Evolutionary conservation across 2,329 filamentous ascomycete species (phyloP), one percentile per base, ranked within the genome.

Genomic region (Karstenula rhodostoma): DNA sequence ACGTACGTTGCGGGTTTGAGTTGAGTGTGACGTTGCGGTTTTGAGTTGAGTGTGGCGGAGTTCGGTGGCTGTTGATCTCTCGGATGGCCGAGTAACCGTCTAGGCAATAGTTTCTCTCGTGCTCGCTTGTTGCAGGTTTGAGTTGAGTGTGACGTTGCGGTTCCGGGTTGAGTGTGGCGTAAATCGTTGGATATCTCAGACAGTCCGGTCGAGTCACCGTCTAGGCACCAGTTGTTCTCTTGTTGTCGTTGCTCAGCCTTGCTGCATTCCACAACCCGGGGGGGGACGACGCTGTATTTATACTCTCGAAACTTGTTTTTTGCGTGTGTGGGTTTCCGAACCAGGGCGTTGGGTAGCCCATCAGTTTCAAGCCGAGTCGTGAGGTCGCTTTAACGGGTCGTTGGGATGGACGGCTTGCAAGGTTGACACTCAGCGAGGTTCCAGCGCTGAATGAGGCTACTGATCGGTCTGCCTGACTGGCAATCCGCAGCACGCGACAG

Each of bases 401-500:
- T 32, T 10, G 7, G 29, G 8, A 5, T 9, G 29, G 29, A 6
- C 8, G 7, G 2, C 29, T 2, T 17, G 17, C 4, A 15, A 9
- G 37, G 49, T 25, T 19, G n/a, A 43, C 17, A 27, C n/a, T 23
- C 49, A n/a, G 25, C 23, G n/a, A 32, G 25, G 12, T 2, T 4
- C 25, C 17, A 43, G 10, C n/a, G 35, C 13, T 29, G 23, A 40
- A n/a, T 43, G 23, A 23, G 32, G 29, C 19, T 25, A 42, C 17
- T 27, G 19, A 42, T 52, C 33, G 35, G 33, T 42, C 15, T 29
- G 23, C n/a, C 35, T 42, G 49, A 42, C 33, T 35, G 29, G 23
- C n/a, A n/a, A n/a, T n/a, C 33, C 25, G 33, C 22, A 44, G 51
- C 51, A 54, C 51, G 51, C 51, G 51, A 54, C 51, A 17, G 15